These are phyloP conservation scores for Apiospora arundinis DNA, from an alignment of 2,329 filamentous ascomycete species.

Conservation along the genomic window DNA sequence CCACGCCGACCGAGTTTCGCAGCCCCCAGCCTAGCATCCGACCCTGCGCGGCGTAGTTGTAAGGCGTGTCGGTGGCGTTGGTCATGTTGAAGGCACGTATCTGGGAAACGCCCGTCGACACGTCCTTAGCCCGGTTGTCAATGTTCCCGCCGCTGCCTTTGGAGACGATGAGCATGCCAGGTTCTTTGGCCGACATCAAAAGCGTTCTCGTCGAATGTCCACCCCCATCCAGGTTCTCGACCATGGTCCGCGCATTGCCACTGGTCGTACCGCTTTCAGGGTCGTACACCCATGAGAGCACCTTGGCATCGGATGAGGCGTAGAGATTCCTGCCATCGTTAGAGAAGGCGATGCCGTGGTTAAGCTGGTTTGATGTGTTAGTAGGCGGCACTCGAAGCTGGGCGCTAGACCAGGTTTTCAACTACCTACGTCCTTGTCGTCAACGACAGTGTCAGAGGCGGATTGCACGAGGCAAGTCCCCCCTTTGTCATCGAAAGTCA, in stretches of 20 bases:
- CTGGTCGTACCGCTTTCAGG: conserved; percentile 50
- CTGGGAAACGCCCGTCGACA: conserved; percentile 56
- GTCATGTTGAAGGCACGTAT: conserved; percentile 63
- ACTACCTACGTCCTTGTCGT: conserved; percentile 23
- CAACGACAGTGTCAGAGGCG: conserved; percentile 27
- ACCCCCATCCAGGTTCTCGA: conserved; percentile 65
- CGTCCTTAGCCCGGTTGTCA: conserved; percentile 58
- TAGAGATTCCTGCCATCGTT: conserved; percentile 59
- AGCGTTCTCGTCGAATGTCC: conserved; percentile 73
- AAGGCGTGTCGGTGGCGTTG: conserved; percentile 33
- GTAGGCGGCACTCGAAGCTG: neutral
- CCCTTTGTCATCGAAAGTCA: conserved; percentile 41
- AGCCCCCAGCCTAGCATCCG: conserved; percentile 69
- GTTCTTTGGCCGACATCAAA: conserved; percentile 60
- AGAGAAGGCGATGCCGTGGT: conserved; percentile 62
- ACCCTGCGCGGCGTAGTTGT: conserved; percentile 56
- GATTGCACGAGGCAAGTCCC: conserved; percentile 37
- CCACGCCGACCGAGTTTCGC: conserved; percentile 74
- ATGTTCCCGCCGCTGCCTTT: conserved; percentile 69
- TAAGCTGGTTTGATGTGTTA: conserved; percentile 47
- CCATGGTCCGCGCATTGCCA: conserved; percentile 53
- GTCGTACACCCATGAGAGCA: conserved; percentile 71
- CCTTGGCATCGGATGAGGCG: conserved; percentile 61
- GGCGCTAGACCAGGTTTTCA: neutral
- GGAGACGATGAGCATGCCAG: conserved; percentile 68